Conservation (phyloP, 331 rosid genomes). For the Arachis monticola region DNA sequence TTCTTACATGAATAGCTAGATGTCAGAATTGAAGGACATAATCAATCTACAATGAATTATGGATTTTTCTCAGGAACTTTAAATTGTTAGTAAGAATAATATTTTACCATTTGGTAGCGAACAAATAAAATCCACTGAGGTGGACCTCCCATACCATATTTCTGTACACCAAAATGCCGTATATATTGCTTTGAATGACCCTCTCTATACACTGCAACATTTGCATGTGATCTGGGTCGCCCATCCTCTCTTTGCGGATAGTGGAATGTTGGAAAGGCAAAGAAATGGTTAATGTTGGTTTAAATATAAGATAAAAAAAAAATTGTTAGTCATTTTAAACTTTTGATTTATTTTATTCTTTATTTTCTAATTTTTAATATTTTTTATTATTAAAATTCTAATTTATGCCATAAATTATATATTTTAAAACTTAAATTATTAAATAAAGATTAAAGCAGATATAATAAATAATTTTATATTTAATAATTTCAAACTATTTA, state of each 20-base stretch:
- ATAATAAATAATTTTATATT: too few relatives aligned
- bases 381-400: too few relatives aligned
- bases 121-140: conserved; percentile 20
- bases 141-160: conserved; percentile 9
- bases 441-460: too few relatives aligned
- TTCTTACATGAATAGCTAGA: neutral
- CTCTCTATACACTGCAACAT: neutral
- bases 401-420: too few relatives aligned
- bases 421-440: too few relatives aligned
- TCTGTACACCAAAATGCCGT: neutral
- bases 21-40: conserved; percentile 32
- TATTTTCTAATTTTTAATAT: too few relatives aligned
- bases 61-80: conserved; percentile 27
- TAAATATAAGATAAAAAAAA: too few relatives aligned
- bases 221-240: conserved; percentile 7
- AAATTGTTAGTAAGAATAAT: neutral
- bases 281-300: too few relatives aligned
- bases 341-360: too few relatives aligned
- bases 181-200: neutral
- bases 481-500: neutral
- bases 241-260: neutral
- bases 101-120: conserved; percentile 25
- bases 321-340: too few relatives aligned
- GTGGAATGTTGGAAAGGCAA: too few relatives aligned
- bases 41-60: conserved; percentile 16